Percentiles rank a stretch among this genome's conserved stretches.
Conservation (phyloP, 192 early-diverging fungal species). For the Chytriomyces confervae region DNA sequence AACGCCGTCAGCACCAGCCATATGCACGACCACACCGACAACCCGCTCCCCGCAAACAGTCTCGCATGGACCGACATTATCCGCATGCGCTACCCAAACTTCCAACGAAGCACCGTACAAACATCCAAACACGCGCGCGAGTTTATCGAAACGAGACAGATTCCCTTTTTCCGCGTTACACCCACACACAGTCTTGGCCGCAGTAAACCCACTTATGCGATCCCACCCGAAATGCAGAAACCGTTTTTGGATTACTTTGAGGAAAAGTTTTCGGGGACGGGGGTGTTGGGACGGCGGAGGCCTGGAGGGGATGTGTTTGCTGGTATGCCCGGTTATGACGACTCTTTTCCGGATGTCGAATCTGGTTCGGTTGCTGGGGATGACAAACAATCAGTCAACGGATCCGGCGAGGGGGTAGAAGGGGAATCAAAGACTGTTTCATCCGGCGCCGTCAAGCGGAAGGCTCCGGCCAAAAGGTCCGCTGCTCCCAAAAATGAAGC, state of each 20-base stretch:
- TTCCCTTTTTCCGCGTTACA: neutral
- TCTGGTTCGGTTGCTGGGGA: neutral
- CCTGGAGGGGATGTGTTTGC: neutral
- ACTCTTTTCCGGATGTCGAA: neutral
- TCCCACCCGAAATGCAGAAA: neutral
- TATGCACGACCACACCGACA: neutral
- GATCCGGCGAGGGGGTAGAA: neutral
- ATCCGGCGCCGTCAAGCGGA: neutral
- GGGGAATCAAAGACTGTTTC: neutral
- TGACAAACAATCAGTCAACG: neutral
- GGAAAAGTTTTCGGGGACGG: neutral
- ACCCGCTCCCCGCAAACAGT: neutral
- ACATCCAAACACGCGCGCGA: neutral
- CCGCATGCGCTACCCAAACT: slow-evolving; percentile 11
- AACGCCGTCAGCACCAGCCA: neutral
- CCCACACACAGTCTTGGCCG: neutral
- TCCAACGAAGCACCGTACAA: slow-evolving; percentile 3
- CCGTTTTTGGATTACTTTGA: slow-evolving; percentile 26
- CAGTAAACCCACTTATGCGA: slow-evolving; percentile 5
- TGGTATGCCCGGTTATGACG: neutral
- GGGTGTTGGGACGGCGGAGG: neutral
- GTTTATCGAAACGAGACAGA: neutral
- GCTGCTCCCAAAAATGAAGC: neutral
- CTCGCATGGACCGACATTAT: slow-evolving; percentile 23
- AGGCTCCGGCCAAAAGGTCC: neutral